Evolutionary conservation across 2,329 filamentous ascomycete species (phyloP).

Genomic region (Ophiostoma montium): DNA sequence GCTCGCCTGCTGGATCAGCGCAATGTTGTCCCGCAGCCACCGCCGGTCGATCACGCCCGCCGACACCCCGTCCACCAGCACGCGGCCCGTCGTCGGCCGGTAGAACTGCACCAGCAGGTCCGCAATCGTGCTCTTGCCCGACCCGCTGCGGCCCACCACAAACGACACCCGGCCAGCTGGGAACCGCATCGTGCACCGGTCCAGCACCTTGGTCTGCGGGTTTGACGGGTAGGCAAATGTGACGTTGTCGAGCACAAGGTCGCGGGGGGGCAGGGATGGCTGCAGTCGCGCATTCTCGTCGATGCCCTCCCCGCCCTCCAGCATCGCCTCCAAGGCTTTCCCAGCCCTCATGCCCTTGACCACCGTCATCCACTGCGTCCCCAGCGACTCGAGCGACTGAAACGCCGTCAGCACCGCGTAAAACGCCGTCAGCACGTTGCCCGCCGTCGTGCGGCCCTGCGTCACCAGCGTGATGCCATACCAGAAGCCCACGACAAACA

Average conservation of each 20-base stretch:
- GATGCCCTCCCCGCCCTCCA: neutral
- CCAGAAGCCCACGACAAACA: slow-evolving; percentile 87
- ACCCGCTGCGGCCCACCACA: slow-evolving; percentile 74
- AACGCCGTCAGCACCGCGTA: slow-evolving; percentile 68
- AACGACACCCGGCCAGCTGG: slow-evolving; percentile 61
- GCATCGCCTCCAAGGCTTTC: slow-evolving; percentile 32
- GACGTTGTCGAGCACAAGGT: slow-evolving; percentile 57
- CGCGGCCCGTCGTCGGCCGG: slow-evolving; percentile 45
- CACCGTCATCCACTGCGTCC: slow-evolving; percentile 65
- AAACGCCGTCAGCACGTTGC: slow-evolving; percentile 68
- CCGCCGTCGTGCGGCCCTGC: slow-evolving; percentile 41
- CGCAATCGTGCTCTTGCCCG: slow-evolving; percentile 79
- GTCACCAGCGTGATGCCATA: slow-evolving; percentile 62
- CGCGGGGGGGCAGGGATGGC: slow-evolving; percentile 39
- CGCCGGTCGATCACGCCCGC: slow-evolving; percentile 46
- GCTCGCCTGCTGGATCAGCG: slow-evolving; percentile 69
- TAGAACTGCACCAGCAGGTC: slow-evolving; percentile 73
- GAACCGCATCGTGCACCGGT: slow-evolving; percentile 52
- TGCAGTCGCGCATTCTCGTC: neutral
- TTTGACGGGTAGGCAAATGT: slow-evolving; percentile 70
- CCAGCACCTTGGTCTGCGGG: slow-evolving; percentile 43
- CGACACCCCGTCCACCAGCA: slow-evolving; percentile 52
- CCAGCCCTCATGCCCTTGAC: slow-evolving; percentile 69
- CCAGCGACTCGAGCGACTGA: slow-evolving; percentile 56
- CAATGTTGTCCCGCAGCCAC: slow-evolving; percentile 69